Conservation (phyloP, 148 eudicot genomes). For the Dysphania ambrosioides region DNA sequence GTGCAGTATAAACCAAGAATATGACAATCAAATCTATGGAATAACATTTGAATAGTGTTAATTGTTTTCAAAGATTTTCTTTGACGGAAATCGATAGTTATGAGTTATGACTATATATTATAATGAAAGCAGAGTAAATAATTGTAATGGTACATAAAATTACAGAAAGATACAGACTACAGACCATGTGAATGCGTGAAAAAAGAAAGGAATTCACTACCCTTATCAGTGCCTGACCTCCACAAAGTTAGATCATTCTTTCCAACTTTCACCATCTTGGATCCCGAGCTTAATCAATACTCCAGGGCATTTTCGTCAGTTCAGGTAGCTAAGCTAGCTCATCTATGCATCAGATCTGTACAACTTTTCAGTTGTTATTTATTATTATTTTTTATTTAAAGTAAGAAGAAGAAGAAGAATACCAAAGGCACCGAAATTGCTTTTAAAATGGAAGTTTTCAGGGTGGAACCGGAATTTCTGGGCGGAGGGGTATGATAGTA, state of each 20-base stretch:
- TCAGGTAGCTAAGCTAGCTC: neutral
- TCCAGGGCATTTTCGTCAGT: constrained; percentile 26
- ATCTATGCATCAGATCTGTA: constrained; percentile 21
- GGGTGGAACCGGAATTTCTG: constrained; percentile 9
- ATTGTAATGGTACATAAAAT: constrained; percentile 29
- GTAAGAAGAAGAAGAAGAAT: constrained; percentile 10
- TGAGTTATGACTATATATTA: constrained; percentile 4
- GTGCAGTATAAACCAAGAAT: too few species aligned
- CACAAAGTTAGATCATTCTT: neutral
- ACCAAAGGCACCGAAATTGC: neutral
- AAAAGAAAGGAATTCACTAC: neutral
- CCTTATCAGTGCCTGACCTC: constrained; percentile 3
- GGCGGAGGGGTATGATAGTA: constrained; percentile 65
- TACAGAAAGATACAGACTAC: constrained; percentile 5
- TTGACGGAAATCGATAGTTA: neutral
- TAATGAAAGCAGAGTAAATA: neutral
- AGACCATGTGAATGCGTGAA: constrained; percentile 21
- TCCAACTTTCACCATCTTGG: constrained; percentile 9
- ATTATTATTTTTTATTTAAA: neutral
- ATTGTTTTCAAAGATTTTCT: constrained; percentile 1
- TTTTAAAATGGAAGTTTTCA: neutral
- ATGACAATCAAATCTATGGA: neutral
- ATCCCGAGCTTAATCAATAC: constrained; percentile 15
- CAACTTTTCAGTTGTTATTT: constrained; percentile 12
- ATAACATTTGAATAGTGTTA: neutral